Evolutionary conservation across 2,329 filamentous ascomycete species (phyloP), one percentile per base, ranked within the genome.

Genomic region (Chrysoporthe austroafricana): DNA sequence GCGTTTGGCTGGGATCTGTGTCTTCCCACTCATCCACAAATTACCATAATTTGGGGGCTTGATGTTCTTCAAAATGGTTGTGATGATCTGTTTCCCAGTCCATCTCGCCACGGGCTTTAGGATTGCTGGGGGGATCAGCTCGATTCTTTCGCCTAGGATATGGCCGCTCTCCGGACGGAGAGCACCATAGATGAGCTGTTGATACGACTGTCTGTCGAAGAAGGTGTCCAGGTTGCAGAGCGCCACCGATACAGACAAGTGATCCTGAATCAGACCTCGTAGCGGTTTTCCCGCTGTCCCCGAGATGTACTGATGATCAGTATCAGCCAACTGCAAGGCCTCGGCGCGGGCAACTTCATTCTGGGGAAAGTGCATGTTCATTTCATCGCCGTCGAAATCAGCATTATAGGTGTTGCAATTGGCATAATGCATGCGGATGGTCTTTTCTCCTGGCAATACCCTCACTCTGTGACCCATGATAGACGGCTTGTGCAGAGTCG

Each of bases 341-440:
- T 99, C 96, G 2, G 95, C 92, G 73, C 96, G 87, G 18, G 96
- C 96, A 71, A 98, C 85, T 77, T 98, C 96, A 73, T 97, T 98
- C 74, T 99, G 96, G 1, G 96, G 96, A 76, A 99, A 98, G 80
- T 99, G 96, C 94, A 99, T 96, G 79, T 99, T 99, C 96, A 99
- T 99, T 79, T 99, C 96, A 77, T 99, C 96, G 78, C 96, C 96
- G 76, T 99, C 96, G 76, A 99, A 99, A 85, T 99, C 96, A 43
- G 96, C 96, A 74, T 99, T 99, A 84, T 99, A 99, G 0, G 96
- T 97, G 76, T 99, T 99, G 79, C 96, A 98, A 78, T 99, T 99
- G 74, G 96, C 95, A 80, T 99, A 99, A 82, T 99, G 96, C 95
- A 99, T 98, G 72, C 96, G 94, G 77, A 99, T 94, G 0, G 96